phyloP scores from a whole-genome alignment of 139 green algal species.

The Penium margaritaceum region DNA sequence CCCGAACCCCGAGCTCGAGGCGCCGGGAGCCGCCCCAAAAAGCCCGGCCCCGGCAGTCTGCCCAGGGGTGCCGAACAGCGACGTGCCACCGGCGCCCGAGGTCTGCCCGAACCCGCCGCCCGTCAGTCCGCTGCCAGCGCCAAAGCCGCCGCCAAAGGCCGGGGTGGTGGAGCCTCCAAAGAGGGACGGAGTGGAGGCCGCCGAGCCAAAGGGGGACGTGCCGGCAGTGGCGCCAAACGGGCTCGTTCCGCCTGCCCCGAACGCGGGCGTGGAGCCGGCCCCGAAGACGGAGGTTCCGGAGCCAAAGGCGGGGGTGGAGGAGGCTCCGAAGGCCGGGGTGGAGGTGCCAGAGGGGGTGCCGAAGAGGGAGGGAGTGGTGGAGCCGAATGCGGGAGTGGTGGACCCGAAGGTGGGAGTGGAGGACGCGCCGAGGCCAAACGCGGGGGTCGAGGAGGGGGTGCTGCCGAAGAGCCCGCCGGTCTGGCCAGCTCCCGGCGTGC shows the following conservation, averaged over 20 bases:
- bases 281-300: slow-evolving; percentile 38
- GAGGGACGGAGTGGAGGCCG: too few relatives aligned
- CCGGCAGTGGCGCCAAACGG: slow-evolving; percentile 37
- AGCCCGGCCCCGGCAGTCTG: too few relatives aligned
- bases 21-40: too few relatives aligned
- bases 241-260: slow-evolving; percentile 41
- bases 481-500: neutral
- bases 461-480: slow-evolving; percentile 12
- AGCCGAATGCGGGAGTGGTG: neutral
- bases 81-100: neutral
- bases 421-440: slow-evolving; percentile 45
- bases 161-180: slow-evolving; percentile 7
- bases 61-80: too few relatives aligned
- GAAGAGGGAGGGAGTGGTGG: too few relatives aligned
- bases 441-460: slow-evolving; percentile 20
- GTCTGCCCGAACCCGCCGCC: slow-evolving; percentile 24
- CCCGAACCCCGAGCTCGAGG: neutral
- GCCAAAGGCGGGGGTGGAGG: slow-evolving; percentile 45
- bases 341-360: slow-evolving; percentile 29
- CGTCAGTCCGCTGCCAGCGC: neutral
- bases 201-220: slow-evolving; percentile 10
- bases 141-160: slow-evolving; percentile 30
- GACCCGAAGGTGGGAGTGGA: slow-evolving; percentile 37
- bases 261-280: slow-evolving; percentile 28
- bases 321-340: slow-evolving; percentile 22